phyloP scores from a whole-genome alignment of 2,329 filamentous ascomycete genomes.

The Fusarium sp. region DNA sequence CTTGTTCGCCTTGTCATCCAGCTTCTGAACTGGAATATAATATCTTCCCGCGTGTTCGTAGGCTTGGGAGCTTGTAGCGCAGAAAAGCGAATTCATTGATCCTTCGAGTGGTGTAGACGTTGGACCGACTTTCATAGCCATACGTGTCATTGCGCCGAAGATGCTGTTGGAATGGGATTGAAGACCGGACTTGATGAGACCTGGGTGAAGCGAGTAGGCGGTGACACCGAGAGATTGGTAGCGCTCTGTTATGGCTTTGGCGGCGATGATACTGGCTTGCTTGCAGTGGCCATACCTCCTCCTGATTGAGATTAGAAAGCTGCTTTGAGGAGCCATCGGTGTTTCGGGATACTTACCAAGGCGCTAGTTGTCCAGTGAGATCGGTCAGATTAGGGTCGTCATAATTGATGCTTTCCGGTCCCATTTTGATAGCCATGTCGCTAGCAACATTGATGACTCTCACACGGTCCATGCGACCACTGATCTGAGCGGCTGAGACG shows the following conservation, averaged over 20 bases:
- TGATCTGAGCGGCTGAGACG: slow-evolving; percentile 20
- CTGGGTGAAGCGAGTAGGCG: slow-evolving; percentile 44
- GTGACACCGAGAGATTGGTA: slow-evolving; percentile 36
- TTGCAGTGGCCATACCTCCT: slow-evolving; percentile 42
- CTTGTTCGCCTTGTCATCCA: slow-evolving; percentile 29
- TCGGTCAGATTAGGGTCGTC: slow-evolving; percentile 42
- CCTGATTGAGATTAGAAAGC: slow-evolving; percentile 4
- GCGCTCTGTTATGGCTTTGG: slow-evolving; percentile 38
- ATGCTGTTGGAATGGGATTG: slow-evolving; percentile 31
- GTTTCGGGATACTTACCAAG: slow-evolving; percentile 11
- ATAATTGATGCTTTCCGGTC: slow-evolving; percentile 37
- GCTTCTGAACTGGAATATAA: slow-evolving; percentile 37
- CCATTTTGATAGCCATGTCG: slow-evolving; percentile 33
- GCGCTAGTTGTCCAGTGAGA: slow-evolving; percentile 23
- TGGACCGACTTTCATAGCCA: slow-evolving; percentile 30
- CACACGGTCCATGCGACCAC: slow-evolving; percentile 29
- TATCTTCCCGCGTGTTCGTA: slow-evolving; percentile 24
- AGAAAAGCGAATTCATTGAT: slow-evolving; percentile 42
- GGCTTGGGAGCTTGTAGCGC: slow-evolving; percentile 32
- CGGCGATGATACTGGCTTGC: slow-evolving; percentile 37
- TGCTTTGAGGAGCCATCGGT: rapidly evolving
- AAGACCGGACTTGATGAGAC: slow-evolving; percentile 38
- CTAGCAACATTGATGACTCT: slow-evolving; percentile 45
- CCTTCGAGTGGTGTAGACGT: slow-evolving; percentile 33
- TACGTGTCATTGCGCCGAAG: slow-evolving; percentile 30